Evolutionary conservation across 768 basidiomycete genomes (phyloP).

Genomic region (Boletus sp.): DNA sequence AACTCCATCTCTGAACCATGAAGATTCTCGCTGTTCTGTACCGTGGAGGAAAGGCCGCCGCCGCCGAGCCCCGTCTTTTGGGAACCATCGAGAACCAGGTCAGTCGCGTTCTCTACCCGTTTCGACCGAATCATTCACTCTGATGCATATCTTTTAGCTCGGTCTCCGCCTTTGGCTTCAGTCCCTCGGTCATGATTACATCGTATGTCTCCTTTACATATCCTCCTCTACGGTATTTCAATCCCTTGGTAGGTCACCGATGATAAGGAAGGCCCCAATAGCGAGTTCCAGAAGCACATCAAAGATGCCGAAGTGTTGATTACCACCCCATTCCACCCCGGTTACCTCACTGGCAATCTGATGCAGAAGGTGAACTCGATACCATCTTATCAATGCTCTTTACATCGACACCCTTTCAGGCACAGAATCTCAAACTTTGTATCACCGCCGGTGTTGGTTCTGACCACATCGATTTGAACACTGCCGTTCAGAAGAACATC

Average conservation of each 20-base stretch:
- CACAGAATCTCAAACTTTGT: slow-evolving; percentile 84
- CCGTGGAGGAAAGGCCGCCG: slow-evolving; percentile 61
- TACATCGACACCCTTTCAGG: slow-evolving; percentile 36
- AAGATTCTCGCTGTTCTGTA: slow-evolving; percentile 67
- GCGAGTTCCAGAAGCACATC: slow-evolving; percentile 78
- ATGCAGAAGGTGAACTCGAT: slow-evolving; percentile 50
- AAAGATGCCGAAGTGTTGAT: slow-evolving; percentile 76
- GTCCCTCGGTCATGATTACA: slow-evolving; percentile 70
- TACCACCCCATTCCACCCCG: slow-evolving; percentile 83
- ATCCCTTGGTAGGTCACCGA: slow-evolving; percentile 54
- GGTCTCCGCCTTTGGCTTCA: slow-evolving; percentile 69
- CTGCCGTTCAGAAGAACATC: slow-evolving; percentile 75
- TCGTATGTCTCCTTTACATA: slow-evolving; percentile 45
- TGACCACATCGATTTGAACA: slow-evolving; percentile 86
- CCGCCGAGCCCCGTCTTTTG: slow-evolving; percentile 67
- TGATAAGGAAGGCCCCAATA: slow-evolving; percentile 77
- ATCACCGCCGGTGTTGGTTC: slow-evolving; percentile 89
- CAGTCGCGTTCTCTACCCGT: slow-evolving; percentile 1
- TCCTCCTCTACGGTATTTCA: too few species aligned
- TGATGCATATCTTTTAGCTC: slow-evolving; percentile 43
- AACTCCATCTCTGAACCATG: background rate
- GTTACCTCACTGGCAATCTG: slow-evolving; percentile 71
- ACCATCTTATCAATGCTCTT: background rate
- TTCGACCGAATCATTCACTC: background rate
- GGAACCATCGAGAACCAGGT: slow-evolving; percentile 83